Evolutionary conservation across 129 eudicot genomes (phyloP), one percentile per base, ranked within the genome.

Genomic region (Oenanthe sinensis): DNA sequence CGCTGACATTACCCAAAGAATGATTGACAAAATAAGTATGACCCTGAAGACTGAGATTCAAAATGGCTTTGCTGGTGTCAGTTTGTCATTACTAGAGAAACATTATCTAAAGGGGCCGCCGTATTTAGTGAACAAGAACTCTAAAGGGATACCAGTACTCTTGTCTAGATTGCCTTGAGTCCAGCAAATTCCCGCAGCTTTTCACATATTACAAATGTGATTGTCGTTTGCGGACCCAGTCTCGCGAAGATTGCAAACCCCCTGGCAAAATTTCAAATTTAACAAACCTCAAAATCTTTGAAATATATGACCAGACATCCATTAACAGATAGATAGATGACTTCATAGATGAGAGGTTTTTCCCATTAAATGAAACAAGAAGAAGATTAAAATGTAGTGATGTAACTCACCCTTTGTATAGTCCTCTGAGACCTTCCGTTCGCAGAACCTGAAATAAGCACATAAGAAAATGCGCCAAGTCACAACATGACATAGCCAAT

Each of bases 141-240:
- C 24, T 39, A 6, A 43, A 13, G 16, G 1, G 20, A 58, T 58
- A 0, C 9, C 37, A 22, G 9, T 75, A 20, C 28, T 44, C 28
- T 49, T 78, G 75, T 39, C 82, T 89, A 91, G 43, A 95, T 85
- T 79, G 96, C 93, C 86, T 87, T 87, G 50, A 95, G 71, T 80
- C 98, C 98, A 28, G 92, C 87, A 58, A 95, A 72, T 79, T 90
- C 96, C 2, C 97, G 92, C 73, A 95, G 88, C 90, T 95, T 90
- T 92, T 95, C 98, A 19, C 93, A 95, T 26, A 91, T 58, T 82
- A 95, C 77, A 42, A 91, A 90, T 52, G 97, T 95, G 67, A 95
- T 91, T 19, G 92, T 91, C 4, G 98, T 95, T 70, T 95, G 98
- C 45, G 97, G 97, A 50, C 92, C 98, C 87, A 95, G 83, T 82